Conservation (phyloP, 768 basidiomycete genomes). For the Strobilomyces confusus region DNA sequence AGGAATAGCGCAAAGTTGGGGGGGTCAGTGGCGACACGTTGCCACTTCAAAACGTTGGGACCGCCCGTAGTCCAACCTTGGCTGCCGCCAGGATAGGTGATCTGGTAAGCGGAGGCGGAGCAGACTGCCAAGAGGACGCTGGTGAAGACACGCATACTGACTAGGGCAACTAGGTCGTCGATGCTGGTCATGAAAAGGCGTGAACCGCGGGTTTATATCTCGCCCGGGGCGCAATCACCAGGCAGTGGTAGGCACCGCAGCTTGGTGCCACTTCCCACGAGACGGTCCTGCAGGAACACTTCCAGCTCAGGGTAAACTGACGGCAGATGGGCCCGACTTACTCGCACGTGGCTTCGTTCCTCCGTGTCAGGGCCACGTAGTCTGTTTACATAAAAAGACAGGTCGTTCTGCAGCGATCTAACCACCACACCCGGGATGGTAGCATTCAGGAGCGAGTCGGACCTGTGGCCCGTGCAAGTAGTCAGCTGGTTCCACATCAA, state of each 20-base stretch:
- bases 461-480: not conserved
- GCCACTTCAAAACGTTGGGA: conserved; percentile 56
- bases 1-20: conserved; percentile 67
- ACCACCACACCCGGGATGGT: not conserved
- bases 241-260: too few species aligned
- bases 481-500: conserved; percentile 56
- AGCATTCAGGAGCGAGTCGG: not conserved
- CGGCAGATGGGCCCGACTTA: not conserved
- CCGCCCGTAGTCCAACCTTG: conserved; percentile 58
- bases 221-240: conserved; percentile 1
- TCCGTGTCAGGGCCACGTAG: not conserved
- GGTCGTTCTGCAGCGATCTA: not conserved
- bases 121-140: conserved; percentile 48
- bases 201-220: not conserved
- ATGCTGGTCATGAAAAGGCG: not conserved
- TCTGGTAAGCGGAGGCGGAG: conserved; percentile 56
- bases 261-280: conserved; percentile 25
- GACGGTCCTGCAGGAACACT: not conserved
- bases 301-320: not conserved
- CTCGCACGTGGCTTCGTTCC: conserved; percentile 3
- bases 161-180: not conserved
- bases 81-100: conserved; percentile 46
- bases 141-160: conserved; percentile 42
- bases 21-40: conserved; percentile 61
- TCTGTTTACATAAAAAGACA: conserved; percentile 6